Evolutionary conservation across 495 filamentous ascomycete species (phyloP).

Genomic region (Bombardia bombarda): DNA sequence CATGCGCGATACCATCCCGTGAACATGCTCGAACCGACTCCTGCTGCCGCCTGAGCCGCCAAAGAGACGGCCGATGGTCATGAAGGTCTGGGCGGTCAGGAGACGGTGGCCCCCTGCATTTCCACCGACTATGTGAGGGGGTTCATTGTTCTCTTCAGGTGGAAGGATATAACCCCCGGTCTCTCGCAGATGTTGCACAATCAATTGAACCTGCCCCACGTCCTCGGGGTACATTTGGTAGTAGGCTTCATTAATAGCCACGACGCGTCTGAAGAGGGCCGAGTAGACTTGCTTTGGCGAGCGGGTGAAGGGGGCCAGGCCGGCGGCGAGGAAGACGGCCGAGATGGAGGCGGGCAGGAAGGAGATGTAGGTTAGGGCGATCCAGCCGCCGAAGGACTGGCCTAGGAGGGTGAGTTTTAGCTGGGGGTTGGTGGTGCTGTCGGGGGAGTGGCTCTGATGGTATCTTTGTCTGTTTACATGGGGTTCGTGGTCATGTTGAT

Average conservation of each 20-base stretch:
- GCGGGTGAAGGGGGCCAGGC: slow-evolving; percentile 63
- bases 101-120: not conserved
- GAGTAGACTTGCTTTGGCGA: slow-evolving; percentile 66
- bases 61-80: slow-evolving; percentile 68
- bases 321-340: slow-evolving; percentile 74
- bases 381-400: slow-evolving; percentile 88
- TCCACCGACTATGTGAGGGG: not conserved
- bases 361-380: slow-evolving; percentile 68
- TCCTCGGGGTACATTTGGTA: slow-evolving; percentile 75
- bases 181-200: slow-evolving; percentile 49
- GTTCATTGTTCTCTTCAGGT: slow-evolving; percentile 36
- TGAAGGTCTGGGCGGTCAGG: slow-evolving; percentile 60
- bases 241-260: slow-evolving; percentile 53
- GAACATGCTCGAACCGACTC: slow-evolving; percentile 53
- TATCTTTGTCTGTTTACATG: no score
- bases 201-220: slow-evolving; percentile 51
- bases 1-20: slow-evolving; percentile 38
- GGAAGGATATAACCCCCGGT: slow-evolving; percentile 23
- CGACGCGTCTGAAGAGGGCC: slow-evolving; percentile 54
- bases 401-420: slow-evolving; percentile 72
- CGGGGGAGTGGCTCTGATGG: no score
- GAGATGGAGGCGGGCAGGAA: slow-evolving; percentile 61
- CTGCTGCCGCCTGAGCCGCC: slow-evolving; percentile 43
- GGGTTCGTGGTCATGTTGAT: no score
- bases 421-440: slow-evolving; percentile 15